Percentiles rank a stretch among this genome's conserved stretches.
Evolutionary conservation across 345 rosid genomes (phyloP).

Genomic region (Eucalyptus pauciflora): DNA sequence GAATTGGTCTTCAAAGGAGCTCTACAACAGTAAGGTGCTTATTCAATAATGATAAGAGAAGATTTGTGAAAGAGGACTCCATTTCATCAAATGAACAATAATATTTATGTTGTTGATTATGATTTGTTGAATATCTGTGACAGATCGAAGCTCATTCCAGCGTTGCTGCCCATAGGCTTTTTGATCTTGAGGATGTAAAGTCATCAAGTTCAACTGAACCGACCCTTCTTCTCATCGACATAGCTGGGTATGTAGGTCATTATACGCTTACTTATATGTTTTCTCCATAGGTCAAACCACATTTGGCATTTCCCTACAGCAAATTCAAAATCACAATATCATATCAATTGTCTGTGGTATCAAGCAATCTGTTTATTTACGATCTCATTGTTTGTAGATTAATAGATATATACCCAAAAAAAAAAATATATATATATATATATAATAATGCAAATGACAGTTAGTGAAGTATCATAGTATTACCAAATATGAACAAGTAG

Average conservation of each 20-base stretch:
- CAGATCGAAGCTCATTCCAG: slow-evolving; percentile 78
- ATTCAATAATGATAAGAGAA: neutral
- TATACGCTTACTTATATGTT: neutral
- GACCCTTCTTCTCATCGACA: slow-evolving; percentile 74
- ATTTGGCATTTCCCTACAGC: neutral
- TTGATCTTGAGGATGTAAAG: slow-evolving; percentile 61
- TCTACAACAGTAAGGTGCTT: slow-evolving; percentile 61
- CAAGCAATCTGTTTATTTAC: neutral
- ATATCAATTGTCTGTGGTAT: neutral
- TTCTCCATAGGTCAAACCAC: neutral
- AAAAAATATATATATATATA: too few relatives aligned
- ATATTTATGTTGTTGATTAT: neutral
- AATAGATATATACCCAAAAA: neutral
- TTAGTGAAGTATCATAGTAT: neutral
- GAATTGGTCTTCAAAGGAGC: slow-evolving; percentile 96
- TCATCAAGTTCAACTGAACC: slow-evolving; percentile 72
- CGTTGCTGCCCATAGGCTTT: slow-evolving; percentile 80
- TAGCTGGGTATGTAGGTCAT: slow-evolving; percentile 45
- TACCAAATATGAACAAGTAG: neutral
- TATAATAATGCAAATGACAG: neutral
- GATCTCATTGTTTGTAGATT: neutral
- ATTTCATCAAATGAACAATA: neutral
- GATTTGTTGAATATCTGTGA: neutral
- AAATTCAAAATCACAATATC: neutral
- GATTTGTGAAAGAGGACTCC: neutral